Evolutionary conservation across 495 filamentous ascomycete genomes (phyloP), one percentile per base, ranked within the genome.

Genomic region (Penicillium paradoxum): DNA sequence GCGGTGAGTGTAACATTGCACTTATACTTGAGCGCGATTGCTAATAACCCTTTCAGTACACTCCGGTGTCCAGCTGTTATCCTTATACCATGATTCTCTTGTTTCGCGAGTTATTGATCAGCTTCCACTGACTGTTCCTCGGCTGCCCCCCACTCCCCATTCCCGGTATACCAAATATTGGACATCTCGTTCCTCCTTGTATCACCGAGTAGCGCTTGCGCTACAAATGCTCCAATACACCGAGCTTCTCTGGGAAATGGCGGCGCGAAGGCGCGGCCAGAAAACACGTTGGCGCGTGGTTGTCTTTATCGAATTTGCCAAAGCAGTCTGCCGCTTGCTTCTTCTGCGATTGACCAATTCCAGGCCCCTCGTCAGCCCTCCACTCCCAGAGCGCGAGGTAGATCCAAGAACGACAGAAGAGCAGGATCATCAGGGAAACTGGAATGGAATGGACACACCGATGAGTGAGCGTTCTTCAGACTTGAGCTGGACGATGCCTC

Each of bases 151-250:
- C 6, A 83, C 82, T 15, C 87, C 88, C 6, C 92, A 95, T 72
- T 82, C 83, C 52, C 85, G 93, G 36, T 97, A 97, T 71, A 97
- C 91, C 6, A 83, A 84, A 43, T 95, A 90, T 72, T 97, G 91
- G 89, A 84, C 84, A 6, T 73, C 79, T 45, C 85, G 83, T 56
- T 90, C 84, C 42, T 78, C 82, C 13, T 67, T 88, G 33, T 97
- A 97, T 66, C 80, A 83, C 43, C 79, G 84, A 32, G 79, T 91
- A 48, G 90, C 93, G 37, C 74, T 90, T 44, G 71, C 89, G 18
- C 77, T 98, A 33, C 88, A 92, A 64, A 88, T 93, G 67, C 85
- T 96, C 39, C 88, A 90, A 55, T 97, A 97, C 64, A 95, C 91
- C 0, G 91, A 98, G 67, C 65, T 96, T 30, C 70, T 96, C 41